Base-by-base conservation (phyloP, 805 yeast genomes). In the Ogataea paradorogensis region DNA sequence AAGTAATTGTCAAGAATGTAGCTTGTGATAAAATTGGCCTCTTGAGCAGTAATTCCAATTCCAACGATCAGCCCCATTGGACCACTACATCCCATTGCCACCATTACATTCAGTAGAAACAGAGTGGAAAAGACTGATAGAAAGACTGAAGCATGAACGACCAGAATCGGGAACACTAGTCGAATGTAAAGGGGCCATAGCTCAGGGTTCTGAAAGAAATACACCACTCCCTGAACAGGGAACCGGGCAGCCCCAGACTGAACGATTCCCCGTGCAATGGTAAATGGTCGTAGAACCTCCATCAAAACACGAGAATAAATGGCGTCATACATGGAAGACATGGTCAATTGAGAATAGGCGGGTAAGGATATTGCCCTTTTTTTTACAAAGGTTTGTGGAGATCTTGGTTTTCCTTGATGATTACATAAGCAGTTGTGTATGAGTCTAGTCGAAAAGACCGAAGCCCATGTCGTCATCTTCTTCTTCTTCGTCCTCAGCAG, bases 401-500 rank as follows among this genome's bases (percentile, higher is more conserved):
- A 27, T 30, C 13, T 33, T 14, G n/a, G 21, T 32, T 14, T 13
- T 30, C 26, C 27, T 26, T 13, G 20, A 18, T 29, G 42, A 38
- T 38, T 38, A 38, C 33, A 32, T 38, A 38, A 38, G 42, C 42
- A 38, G 42, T 9, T 27, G 36, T 38, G 35, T 24, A 38, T 38
- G 31, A 44, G 63, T 60, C 79, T 93, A 93, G 82, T 93, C 99
- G 84, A 93, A 93, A 72, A 93, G 84, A 80, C 88, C 88, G 81
- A 82, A 79, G 59, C 89, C 89, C 87, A 82, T 81, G 51, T 58
- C 63, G 65, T 73, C 76, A 55, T 73, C 71, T 52, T 67, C 74
- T 61, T 68, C 74, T 50, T 65, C 69, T 46, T 63, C 73, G 50
- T 65, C 73, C 63, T 71, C 79, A 52, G 67, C 80, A 47, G 54